Base-by-base conservation (phyloP, 1,139 yeast genomes). In the Yamadazyma pseudoaaseri region DNA sequence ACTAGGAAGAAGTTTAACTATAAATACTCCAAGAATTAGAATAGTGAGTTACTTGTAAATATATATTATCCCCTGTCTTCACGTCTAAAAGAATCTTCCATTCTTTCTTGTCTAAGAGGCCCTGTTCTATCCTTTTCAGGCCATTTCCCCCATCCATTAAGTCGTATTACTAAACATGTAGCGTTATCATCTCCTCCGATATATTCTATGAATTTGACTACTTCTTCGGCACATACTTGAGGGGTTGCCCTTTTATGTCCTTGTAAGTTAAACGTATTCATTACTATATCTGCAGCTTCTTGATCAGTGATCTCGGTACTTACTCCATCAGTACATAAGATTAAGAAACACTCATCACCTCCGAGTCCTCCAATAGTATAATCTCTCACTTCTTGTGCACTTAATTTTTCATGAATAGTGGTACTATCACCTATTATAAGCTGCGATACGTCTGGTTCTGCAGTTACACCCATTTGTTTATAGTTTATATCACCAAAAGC, bases 131-230 rank as follows among this genome's bases (percentile, higher is more conserved):
- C 97, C 10, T 67, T 51, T 40, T 74, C 62, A 5, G 92, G 92
- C 97, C 97, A 92, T 36, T 78, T 73, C 9, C 96, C 96, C 98
- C 98, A 92, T 6, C 96, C 96, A 27, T 76, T 73, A 37, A 92
- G 64, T 37, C 95, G 66, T 3, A 92, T 61, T 9, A 92, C 87
- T 44, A 85, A 51, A 53, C 96, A 87, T 1, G 97, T 87, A 9
- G 97, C 95, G 60, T 92, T 92, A 56, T 92, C 98, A 49, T 86
- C 92, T 3, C 96, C 95, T 7, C 96, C 96, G 9, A 90, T 73
- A 32, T 86, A 86, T 52, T 85, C 92, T 11, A 90, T 85, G 54
- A 82, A 92, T 46, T 79, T 76, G 12, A 90, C 76, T 16, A 92
- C 84, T 55, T 90, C 97, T 42, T 78, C 81, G 0, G 97, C 92